Percentiles rank a stretch among this genome's conserved stretches.
Evolutionary conservation across 1,284 basidiomycete species (phyloP).

Genomic region (Fistulinella cinereoalba): DNA sequence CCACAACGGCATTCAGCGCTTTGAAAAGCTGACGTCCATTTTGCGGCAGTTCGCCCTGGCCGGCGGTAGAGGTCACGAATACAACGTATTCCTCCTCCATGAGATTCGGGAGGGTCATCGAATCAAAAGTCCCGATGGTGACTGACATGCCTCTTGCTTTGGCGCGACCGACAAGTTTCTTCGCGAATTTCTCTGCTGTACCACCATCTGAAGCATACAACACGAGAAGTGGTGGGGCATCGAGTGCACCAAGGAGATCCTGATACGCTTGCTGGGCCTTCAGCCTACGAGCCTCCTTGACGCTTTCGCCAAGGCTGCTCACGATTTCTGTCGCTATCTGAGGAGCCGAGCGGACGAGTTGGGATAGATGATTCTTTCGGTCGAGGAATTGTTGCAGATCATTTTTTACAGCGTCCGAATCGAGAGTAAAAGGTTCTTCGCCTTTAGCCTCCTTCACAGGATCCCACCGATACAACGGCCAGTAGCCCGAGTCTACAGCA

Average conservation of each 20-base stretch:
- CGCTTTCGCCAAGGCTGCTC: slow-evolving; percentile 77
- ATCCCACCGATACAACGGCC: slow-evolving; percentile 99
- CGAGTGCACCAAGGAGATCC: slow-evolving; percentile 80
- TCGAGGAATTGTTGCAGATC: slow-evolving; percentile 96
- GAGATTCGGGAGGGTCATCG: slow-evolving; percentile 72
- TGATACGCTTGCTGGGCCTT: slow-evolving; percentile 87
- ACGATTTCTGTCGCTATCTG: slow-evolving; percentile 84
- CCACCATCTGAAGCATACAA: slow-evolving; percentile 95
- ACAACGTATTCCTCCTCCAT: slow-evolving; percentile 80
- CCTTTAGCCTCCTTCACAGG: slow-evolving; percentile 75
- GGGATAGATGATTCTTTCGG: slow-evolving; percentile 93
- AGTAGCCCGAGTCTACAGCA: slow-evolving; percentile 94
- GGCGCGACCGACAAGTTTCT: slow-evolving; percentile 81
- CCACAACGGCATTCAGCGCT: slow-evolving; percentile 68
- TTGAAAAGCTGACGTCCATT: slow-evolving; percentile 93
- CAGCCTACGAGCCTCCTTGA: slow-evolving; percentile 81
- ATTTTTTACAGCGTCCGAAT: slow-evolving; percentile 92
- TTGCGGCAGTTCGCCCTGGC: slow-evolving; percentile 97
- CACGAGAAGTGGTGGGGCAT: slow-evolving; percentile 87
- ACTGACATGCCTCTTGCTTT: slow-evolving; percentile 84
- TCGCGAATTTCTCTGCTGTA: slow-evolving; percentile 93
- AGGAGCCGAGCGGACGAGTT: slow-evolving; percentile 81
- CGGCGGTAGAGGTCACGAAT: slow-evolving; percentile 93
- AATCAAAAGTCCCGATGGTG: slow-evolving; percentile 73
- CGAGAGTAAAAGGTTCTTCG: slow-evolving; percentile 87